Evolutionary conservation across 306 rosid species (phyloP).

Genomic region (cucumber (Cucumis sativus)): DNA sequence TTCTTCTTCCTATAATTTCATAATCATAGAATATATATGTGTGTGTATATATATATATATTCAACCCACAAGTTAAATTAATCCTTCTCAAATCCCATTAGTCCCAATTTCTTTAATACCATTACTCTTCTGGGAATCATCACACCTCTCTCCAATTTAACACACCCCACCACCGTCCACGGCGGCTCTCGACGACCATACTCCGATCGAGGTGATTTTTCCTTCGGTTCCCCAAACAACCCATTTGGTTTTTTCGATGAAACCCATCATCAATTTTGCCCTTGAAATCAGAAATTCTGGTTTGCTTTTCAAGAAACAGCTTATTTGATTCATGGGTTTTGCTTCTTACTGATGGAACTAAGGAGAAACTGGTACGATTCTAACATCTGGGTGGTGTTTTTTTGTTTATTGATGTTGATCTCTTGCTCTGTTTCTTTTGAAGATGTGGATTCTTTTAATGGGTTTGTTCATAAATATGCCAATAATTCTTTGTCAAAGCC

Average conservation of each 20-base stretch:
- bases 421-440: constrained; percentile 14
- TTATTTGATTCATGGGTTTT: constrained; percentile 8
- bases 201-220: background rate
- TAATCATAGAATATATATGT: background rate
- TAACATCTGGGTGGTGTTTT: constrained; percentile 20
- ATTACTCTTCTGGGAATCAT: background rate
- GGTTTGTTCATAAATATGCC: constrained; percentile 29
- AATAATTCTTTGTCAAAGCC: constrained; percentile 18
- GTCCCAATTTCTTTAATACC: background rate
- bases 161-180: background rate
- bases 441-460: constrained; percentile 30
- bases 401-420: constrained; percentile 9
- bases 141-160: background rate
- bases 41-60: too few species aligned
- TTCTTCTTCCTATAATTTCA: background rate
- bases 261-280: background rate
- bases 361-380: constrained; percentile 23
- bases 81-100: background rate
- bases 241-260: background rate
- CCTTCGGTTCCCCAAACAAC: background rate
- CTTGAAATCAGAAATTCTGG: background rate
- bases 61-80: background rate
- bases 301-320: background rate
- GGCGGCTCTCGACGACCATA: background rate
- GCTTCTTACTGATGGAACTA: constrained; percentile 36